Conservation (phyloP, 306 rosid genomes). For the Sesbania bispinosa region DNA sequence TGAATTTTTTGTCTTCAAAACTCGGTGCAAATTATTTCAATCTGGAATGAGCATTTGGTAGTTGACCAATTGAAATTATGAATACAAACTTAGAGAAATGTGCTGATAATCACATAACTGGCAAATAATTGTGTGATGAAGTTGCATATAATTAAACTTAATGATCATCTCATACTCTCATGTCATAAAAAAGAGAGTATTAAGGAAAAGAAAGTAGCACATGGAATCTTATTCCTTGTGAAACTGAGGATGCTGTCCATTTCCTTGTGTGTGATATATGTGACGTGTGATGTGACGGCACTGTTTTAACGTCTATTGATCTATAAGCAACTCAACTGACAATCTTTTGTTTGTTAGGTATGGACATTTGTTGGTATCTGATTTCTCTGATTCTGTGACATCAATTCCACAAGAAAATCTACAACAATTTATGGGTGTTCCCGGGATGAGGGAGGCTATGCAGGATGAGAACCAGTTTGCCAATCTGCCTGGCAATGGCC, state of each 20-base stretch:
- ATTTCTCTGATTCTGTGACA: slow-evolving; percentile 77
- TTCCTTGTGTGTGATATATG: neutral
- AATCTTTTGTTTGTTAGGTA: slow-evolving; percentile 53
- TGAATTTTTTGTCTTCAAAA: neutral
- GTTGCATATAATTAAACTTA: neutral
- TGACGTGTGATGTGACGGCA: neutral
- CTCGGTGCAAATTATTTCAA: slow-evolving; percentile 3
- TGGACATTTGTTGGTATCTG: slow-evolving; percentile 81
- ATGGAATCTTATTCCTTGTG: neutral
- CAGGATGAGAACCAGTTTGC: slow-evolving; percentile 53
- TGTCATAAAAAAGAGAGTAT: neutral
- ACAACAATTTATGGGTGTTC: slow-evolving; percentile 71
- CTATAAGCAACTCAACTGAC: slow-evolving; percentile 6
- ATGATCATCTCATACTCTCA: neutral
- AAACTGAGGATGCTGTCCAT: neutral
- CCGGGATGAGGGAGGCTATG: slow-evolving; percentile 52
- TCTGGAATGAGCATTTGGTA: neutral
- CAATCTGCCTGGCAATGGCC: slow-evolving; percentile 48
- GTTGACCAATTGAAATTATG: slow-evolving; percentile 1
- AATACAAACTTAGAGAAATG: neutral
- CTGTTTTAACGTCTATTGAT: neutral
- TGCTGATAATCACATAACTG: neutral
- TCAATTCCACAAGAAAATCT: slow-evolving; percentile 80
- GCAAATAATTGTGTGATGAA: neutral
- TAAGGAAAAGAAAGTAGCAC: neutral